Evolutionary conservation across 495 filamentous ascomycete genomes (phyloP), one percentile per base, ranked within the genome.

Genomic region (Hypoxylon fragiforme): DNA sequence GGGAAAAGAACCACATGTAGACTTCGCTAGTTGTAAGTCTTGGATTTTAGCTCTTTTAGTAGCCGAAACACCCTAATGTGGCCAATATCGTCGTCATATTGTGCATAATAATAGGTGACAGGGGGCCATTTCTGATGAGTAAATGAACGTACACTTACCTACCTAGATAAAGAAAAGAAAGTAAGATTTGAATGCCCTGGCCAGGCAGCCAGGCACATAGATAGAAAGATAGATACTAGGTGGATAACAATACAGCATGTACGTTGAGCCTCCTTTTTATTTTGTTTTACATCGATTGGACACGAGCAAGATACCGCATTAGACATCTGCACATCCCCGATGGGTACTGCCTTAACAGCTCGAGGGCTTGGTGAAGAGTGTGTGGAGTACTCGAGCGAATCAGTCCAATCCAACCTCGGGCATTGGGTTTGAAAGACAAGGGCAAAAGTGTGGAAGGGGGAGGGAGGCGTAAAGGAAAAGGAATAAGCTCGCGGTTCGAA

Each of bases 1-100:
- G 43, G 43, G 32, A 53, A 53, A 32, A 38, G 14, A 57, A 22
- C 15, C 39, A n/a, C n/a, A n/a, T n/a, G n/a, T n/a, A n/a, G n/a
- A n/a, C n/a, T n/a, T 57, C 31, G 24, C 40, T 57, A 57, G 52
- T 45, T n/a, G 52, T 52, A n/a, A 52, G 26, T 48, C 15, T 18
- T 40, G 5, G 30, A 45, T 57, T 57, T n/a, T n/a, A n/a, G 19
- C 58, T 48, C 44, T 9, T 57, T 53, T 61, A 3, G 57, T 43
- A 21, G n/a, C n/a, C n/a, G n/a, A n/a, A 46, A 42, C 5, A 50
- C 24, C n/a, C 7, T 26, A 43, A 42, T 24, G 22, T 35, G 16
- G n/a, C 28, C 9, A 19, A n/a, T n/a, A n/a, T n/a, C 26, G 22
- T 38, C 19, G 34, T 47, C 42, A 36, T 56, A 39, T 44, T 52